Evolutionary conservation across 1,284 basidiomycete species (phyloP).

Genomic region (Ceratobasidium sp.): DNA sequence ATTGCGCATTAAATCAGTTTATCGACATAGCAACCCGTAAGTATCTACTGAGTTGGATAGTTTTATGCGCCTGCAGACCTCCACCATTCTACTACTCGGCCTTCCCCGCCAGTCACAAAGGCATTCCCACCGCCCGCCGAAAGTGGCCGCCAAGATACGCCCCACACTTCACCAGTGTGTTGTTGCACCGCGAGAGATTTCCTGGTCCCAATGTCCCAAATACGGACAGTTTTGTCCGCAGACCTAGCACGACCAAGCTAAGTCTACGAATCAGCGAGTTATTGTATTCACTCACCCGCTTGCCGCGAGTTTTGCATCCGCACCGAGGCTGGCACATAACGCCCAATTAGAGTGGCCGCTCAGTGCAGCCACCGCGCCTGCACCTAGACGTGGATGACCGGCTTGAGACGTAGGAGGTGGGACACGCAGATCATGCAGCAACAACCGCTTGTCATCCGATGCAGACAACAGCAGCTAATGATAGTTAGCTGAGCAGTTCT

Average conservation of each 20-base stretch:
- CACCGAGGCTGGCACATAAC: conserved; percentile 81
- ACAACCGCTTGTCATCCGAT: conserved; percentile 89
- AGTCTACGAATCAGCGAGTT: conserved; percentile 2
- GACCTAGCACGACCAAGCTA: conserved; percentile 65
- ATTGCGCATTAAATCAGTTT: too few relatives aligned
- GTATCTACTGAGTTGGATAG: too few relatives aligned
- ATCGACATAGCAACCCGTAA: too few relatives aligned
- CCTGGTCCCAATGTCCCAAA: conserved; percentile 88
- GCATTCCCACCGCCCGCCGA: conserved; percentile 68
- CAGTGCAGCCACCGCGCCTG: conserved; percentile 83
- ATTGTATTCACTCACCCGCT: conserved; percentile 74
- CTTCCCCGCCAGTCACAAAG: conserved; percentile 86
- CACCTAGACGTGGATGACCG: conserved; percentile 61
- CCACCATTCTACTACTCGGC: conserved; percentile 83
- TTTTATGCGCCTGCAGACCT: conserved; percentile 69
- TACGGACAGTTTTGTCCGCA: conserved; percentile 86
- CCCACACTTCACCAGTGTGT: conserved; percentile 87
- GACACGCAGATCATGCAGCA: conserved; percentile 84
- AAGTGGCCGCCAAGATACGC: conserved; percentile 81
- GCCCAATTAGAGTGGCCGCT: conserved; percentile 91
- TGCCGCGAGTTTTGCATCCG: conserved; percentile 80
- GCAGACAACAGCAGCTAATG: conserved; percentile 82
- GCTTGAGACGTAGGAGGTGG: conserved; percentile 66
- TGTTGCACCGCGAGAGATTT: conserved; percentile 82
- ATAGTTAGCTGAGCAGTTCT: neutral